Base-by-base conservation (phyloP, 1,139 yeast genomes). In the Yamadazyma spencermartinsiae region DNA sequence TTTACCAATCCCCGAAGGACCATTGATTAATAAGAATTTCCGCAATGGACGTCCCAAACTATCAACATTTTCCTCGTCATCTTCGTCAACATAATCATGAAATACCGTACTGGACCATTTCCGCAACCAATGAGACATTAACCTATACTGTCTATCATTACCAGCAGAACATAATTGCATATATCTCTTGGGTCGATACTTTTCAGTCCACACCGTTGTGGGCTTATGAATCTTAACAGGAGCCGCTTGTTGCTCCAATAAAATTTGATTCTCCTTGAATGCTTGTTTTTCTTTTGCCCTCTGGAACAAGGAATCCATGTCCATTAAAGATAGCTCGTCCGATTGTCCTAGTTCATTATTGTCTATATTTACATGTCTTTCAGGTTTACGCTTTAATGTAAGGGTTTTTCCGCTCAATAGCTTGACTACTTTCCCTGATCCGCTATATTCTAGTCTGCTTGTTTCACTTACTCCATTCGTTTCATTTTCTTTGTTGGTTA, bases 1-100 rank as follows among this genome's bases (percentile, higher is more conserved):
- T 58, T 92, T 92, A 5, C 98, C 98, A n/a, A 86, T 74, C 1
- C 98, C 98, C 1, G 96, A 90, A 0, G 97, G 95, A 0, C 98
- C 98, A 56, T 85, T 88, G 3, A 92, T 74, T 35, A 92, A 64
- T 28, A 92, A 57, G 1, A 92, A 72, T 48, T 80, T 84, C 39
- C 72, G 73, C n/a, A 61, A 65, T 0, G 98, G 98, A 35, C 98
- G 70, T 5, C 82, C 80, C 33, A 75, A 67, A 0, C 77, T 72
- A 56, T 88, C 96, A 3, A 44, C 51, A n/a, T 44, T 41, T 10
- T 53, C 58, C 2, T 43, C 46, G 23, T 48, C 49, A 29, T 37
- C 45, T 28, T 31, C 28, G 9, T 59, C 65, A 3, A 25, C 25
- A 10, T 24, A 29, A 34, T 70, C 74, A 7, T 77, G 74, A 52